Conservation (phyloP, 257 asterid genomes). For the Oldenlandia corymbosa region DNA sequence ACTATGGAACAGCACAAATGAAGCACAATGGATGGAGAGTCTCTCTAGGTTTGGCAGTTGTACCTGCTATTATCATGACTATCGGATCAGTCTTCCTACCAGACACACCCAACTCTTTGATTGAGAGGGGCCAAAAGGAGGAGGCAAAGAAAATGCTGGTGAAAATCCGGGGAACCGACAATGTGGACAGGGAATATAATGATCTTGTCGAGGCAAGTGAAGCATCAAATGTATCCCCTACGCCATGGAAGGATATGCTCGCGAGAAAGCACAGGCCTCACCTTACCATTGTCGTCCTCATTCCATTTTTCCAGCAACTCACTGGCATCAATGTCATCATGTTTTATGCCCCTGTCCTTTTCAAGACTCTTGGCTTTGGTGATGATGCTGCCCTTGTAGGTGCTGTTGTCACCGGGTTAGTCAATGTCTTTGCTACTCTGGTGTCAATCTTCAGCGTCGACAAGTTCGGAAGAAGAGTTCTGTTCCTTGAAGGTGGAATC, state of each 20-base stretch:
- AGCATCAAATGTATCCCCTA: constrained; percentile 19
- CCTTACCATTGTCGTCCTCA: constrained; percentile 33
- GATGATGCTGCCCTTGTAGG: constrained; percentile 42
- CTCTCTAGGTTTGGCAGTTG: constrained; percentile 43
- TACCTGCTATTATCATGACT: constrained; percentile 51
- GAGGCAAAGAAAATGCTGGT: constrained; percentile 30
- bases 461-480: constrained; percentile 33
- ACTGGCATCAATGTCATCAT: constrained; percentile 57
- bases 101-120: constrained; percentile 58
- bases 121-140: constrained; percentile 36
- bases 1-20: constrained; percentile 39
- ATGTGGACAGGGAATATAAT: constrained; percentile 32
- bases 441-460: constrained; percentile 38
- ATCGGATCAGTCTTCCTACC: constrained; percentile 41
- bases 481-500: constrained; percentile 42
- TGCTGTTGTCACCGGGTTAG: constrained; percentile 42
- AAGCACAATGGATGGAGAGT: constrained; percentile 46
- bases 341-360: constrained; percentile 63
- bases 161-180: constrained; percentile 32
- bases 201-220: constrained; percentile 50
- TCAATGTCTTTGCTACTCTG: constrained; percentile 35
- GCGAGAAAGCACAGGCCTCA: constrained; percentile 37
- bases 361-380: constrained; percentile 55
- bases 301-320: constrained; percentile 51
- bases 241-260: constrained; percentile 30